Evolutionary conservation across 768 basidiomycete species (phyloP).

Genomic region (Rhodotorula toruloides): DNA sequence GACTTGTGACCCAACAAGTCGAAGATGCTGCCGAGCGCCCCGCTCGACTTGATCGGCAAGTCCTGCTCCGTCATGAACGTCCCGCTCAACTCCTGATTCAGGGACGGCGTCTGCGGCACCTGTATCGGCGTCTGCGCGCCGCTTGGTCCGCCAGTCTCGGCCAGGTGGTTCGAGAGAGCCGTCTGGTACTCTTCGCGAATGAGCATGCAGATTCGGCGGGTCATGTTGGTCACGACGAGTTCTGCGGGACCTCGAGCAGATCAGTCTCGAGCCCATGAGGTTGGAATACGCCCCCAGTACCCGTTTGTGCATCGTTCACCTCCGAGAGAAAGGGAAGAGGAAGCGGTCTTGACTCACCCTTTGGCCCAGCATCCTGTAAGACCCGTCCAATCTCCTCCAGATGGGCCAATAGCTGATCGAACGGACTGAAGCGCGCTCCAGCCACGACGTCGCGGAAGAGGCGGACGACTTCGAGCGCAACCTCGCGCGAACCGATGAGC

Average conservation of each 20-base stretch:
- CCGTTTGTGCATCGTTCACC: too few species aligned
- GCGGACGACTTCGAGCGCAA: slow-evolving; percentile 81
- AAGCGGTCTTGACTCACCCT: slow-evolving; percentile 59
- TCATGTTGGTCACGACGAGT: slow-evolving; percentile 89
- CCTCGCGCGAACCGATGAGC: slow-evolving; percentile 79
- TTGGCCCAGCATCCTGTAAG: slow-evolving; percentile 85
- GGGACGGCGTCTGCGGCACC: slow-evolving; percentile 18
- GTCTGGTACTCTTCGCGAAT: slow-evolving; percentile 92
- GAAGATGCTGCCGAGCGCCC: slow-evolving; percentile 31
- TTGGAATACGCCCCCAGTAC: too few species aligned
- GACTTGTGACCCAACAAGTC: slow-evolving; percentile 37
- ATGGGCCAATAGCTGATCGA: slow-evolving; percentile 74
- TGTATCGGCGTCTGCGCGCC: slow-evolving; percentile 16
- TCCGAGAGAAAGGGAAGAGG: background rate
- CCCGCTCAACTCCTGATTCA: slow-evolving; percentile 15
- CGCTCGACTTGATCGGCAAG: slow-evolving; percentile 14
- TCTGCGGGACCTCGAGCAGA: slow-evolving; percentile 54
- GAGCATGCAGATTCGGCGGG: slow-evolving; percentile 84
- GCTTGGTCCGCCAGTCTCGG: slow-evolving; percentile 14
- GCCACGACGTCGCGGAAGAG: slow-evolving; percentile 85
- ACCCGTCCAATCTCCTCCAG: slow-evolving; percentile 73
- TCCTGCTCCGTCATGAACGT: slow-evolving; percentile 33
- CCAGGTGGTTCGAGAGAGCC: slow-evolving; percentile 52
- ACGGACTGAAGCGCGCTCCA: slow-evolving; percentile 74
- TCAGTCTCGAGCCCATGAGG: background rate